Conservation (phyloP, 768 basidiomycete species). For the Tricholoma flavovirens region DNA sequence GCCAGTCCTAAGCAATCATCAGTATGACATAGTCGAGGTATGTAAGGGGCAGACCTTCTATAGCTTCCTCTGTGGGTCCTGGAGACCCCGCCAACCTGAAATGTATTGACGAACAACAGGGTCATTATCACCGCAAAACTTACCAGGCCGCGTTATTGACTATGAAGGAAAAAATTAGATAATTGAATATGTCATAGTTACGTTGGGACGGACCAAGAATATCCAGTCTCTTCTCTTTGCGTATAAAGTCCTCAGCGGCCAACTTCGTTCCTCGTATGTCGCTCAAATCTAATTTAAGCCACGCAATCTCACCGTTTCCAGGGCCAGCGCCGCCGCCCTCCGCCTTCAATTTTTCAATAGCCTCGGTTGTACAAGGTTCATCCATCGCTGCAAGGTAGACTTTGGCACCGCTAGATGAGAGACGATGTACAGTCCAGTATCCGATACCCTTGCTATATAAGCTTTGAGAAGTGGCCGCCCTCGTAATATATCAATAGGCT, state of each 20-base stretch:
- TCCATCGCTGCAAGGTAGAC: constrained; percentile 53
- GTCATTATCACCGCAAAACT: constrained; percentile 11
- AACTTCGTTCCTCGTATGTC: constrained; percentile 43
- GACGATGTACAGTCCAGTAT: constrained; percentile 43
- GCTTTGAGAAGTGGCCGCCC: neutral
- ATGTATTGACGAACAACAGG: neutral
- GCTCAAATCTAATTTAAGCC: constrained; percentile 46
- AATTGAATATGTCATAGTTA: neutral
- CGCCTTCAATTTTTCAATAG: constrained; percentile 38
- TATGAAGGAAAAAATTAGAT: constrained; percentile 11
- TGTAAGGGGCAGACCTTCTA: constrained; percentile 7
- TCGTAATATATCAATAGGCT: neutral
- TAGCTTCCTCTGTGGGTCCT: constrained; percentile 7
- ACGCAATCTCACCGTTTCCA: constrained; percentile 42
- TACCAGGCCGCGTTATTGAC: constrained; percentile 56
- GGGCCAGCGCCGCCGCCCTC: constrained; percentile 40
- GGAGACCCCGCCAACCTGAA: constrained; percentile 1
- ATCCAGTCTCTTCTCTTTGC: constrained; percentile 47
- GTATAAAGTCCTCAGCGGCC: constrained; percentile 44
- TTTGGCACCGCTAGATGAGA: constrained; percentile 39
- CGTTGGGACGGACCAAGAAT: constrained; percentile 37
- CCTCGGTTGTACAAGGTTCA: constrained; percentile 38
- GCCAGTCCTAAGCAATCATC: constrained; percentile 28
- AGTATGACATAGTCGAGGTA: neutral
- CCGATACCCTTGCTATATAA: constrained; percentile 29